A percentile compares a stretch with the other conserved stretches of the same genome.
phyloP scores from a whole-genome alignment of 176 grass and related monocot genomes.

The Rhynchospora pubera region DNA sequence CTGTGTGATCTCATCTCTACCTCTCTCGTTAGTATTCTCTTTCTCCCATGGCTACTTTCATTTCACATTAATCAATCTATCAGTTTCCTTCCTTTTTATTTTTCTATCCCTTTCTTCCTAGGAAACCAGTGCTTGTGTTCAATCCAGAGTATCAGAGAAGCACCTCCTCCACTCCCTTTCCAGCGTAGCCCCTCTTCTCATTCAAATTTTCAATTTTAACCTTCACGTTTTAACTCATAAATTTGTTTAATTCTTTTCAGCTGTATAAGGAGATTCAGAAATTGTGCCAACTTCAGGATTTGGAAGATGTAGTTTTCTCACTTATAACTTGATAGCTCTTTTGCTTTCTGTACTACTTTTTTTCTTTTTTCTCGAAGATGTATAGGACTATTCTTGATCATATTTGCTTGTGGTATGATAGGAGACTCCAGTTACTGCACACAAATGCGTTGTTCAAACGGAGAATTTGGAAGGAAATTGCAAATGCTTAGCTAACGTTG shows the following conservation, averaged over 20 bases:
- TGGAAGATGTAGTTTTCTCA: not conserved
- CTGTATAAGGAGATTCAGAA: constrained; percentile 33
- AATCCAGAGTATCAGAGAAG: constrained; percentile 43
- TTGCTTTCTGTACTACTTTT: too few species aligned
- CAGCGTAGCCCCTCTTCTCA: constrained; percentile 19
- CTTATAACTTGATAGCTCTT: not conserved
- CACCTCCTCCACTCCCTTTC: constrained; percentile 43
- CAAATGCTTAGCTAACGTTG: constrained; percentile 45
- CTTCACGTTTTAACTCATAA: not conserved
- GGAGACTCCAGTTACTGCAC: constrained; percentile 25
- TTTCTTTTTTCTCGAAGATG: not conserved
- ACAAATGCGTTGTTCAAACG: constrained; percentile 30
- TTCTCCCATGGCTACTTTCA: not conserved
- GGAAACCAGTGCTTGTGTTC: constrained; percentile 24
- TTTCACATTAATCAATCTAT: not conserved
- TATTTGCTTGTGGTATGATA: constrained; percentile 31
- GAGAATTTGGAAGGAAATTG: constrained; percentile 27
- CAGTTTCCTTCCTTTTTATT: not conserved
- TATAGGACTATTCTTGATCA: not conserved
- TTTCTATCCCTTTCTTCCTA: constrained; percentile 17
- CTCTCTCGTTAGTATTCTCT: constrained; percentile 34
- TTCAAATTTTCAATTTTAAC: not conserved
- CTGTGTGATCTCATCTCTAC: constrained; percentile 50
- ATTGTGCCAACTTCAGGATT: constrained; percentile 19
- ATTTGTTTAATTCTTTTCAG: constrained; percentile 27